A percentile compares a stretch with the other conserved stretches of the same genome.
phyloP scores from a whole-genome alignment of 305 asterid genomes.

The Ajuga reptans region DNA sequence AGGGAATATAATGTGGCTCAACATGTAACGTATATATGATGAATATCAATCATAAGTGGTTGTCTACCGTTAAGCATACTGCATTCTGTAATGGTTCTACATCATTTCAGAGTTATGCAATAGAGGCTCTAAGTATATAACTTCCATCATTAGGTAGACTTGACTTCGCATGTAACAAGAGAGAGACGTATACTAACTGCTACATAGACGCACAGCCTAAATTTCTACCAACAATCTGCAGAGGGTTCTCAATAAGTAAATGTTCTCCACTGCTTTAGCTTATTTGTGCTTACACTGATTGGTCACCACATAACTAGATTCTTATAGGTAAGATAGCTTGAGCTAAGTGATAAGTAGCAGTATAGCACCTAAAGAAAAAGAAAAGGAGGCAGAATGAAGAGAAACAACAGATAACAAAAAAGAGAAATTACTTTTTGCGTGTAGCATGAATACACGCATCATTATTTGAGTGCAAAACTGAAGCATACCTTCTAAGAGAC shows the following conservation, averaged over 20 bases:
- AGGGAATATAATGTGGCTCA: not conserved
- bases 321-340: not conserved
- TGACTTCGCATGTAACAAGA: not conserved
- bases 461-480: slow-evolving; percentile 12
- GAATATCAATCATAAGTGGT: not conserved
- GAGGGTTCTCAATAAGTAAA: not conserved
- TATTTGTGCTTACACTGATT: not conserved
- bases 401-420: not conserved
- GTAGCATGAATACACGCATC: slow-evolving; percentile 7
- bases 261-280: not conserved
- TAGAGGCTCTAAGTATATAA: not conserved
- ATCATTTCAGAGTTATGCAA: not conserved
- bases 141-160: not conserved
- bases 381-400: not conserved
- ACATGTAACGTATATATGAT: not conserved
- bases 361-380: not conserved
- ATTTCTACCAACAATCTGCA: not conserved
- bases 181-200: not conserved
- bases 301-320: not conserved
- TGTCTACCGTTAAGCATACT: not conserved
- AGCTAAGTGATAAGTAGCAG: not conserved
- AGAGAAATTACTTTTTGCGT: not conserved
- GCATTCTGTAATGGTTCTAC: not conserved
- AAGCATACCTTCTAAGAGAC: slow-evolving; percentile 49
- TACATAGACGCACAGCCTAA: not conserved